These are phyloP conservation scores for Bruguiera gymnorhiza DNA, from an alignment of 345 rosid genomes.

Conservation along the genomic window DNA sequence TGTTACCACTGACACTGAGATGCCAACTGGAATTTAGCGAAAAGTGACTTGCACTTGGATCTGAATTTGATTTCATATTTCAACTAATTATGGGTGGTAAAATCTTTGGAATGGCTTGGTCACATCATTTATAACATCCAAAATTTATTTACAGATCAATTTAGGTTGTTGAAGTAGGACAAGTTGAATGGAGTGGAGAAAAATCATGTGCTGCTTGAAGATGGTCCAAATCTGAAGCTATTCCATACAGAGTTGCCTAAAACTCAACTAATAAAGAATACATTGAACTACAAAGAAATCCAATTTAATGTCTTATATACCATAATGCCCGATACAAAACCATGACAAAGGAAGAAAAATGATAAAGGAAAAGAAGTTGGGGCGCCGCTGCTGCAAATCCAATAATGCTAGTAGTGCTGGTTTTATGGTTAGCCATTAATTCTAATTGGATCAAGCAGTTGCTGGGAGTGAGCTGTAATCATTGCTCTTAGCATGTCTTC, in stretches of 20 bases:
- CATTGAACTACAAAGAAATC: not conserved
- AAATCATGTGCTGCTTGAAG: not conserved
- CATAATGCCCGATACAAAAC: too few species aligned
- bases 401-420: too few species aligned
- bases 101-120: not conserved
- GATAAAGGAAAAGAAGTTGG: too few species aligned
- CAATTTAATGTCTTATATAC: not conserved
- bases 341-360: too few species aligned
- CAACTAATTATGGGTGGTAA: too few species aligned
- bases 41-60: conserved; percentile 1
- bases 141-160: not conserved
- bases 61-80: too few species aligned
- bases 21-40: conserved; percentile 20
- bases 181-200: not conserved
- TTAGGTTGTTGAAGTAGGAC: not conserved
- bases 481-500: too few species aligned
- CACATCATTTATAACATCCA: not conserved
- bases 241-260: not conserved
- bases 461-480: too few species aligned
- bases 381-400: too few species aligned
- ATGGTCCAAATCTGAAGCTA: not conserved
- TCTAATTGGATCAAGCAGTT: too few species aligned
- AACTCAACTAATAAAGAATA: not conserved
- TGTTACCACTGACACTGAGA: conserved; percentile 18
- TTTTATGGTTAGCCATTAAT: too few species aligned